Percentiles rank a stretch among this genome's conserved stretches.
Conservation (phyloP, 129 eudicot genomes). For the Chrysanthemum seticuspe region DNA sequence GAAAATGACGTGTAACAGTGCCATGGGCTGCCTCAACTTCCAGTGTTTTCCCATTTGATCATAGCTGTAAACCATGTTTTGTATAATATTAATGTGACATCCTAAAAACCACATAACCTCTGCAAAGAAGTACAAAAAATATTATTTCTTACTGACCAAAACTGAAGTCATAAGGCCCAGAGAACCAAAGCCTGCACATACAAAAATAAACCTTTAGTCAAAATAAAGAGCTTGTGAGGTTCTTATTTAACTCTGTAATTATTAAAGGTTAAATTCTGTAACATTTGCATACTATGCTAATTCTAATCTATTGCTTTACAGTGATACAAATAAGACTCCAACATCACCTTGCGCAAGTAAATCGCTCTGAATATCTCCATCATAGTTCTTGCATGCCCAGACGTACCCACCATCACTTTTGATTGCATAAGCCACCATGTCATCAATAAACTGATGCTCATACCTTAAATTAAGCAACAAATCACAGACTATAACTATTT, state of each 20-base stretch:
- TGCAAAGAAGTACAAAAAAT: not conserved
- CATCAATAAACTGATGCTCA: slow-evolving; percentile 97
- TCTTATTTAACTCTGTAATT: not conserved
- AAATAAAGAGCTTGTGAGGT: slow-evolving; percentile 5
- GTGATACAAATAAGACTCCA: not conserved
- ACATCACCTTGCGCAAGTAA: slow-evolving; percentile 92
- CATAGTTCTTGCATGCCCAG: slow-evolving; percentile 99
- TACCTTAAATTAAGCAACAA: slow-evolving; percentile 48
- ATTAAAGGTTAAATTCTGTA: not conserved
- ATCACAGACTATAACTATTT: not conserved
- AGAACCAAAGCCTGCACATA: slow-evolving; percentile 87
- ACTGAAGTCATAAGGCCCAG: slow-evolving; percentile 94
- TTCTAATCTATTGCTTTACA: not conserved
- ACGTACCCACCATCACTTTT: slow-evolving; percentile 98
- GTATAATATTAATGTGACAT: slow-evolving; percentile 9
- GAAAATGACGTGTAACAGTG: slow-evolving; percentile 91
- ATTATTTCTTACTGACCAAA: slow-evolving; percentile 48
- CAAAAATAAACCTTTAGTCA: slow-evolving; percentile 1
- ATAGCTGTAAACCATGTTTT: slow-evolving; percentile 45
- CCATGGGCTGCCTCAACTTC: slow-evolving; percentile 99
- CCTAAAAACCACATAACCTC: slow-evolving; percentile 2
- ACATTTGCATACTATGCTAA: not conserved
- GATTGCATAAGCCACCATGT: slow-evolving; percentile 94
- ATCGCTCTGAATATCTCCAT: slow-evolving; percentile 99
- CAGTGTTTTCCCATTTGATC: slow-evolving; percentile 88